A percentile compares a stretch with the other conserved stretches of the same genome.
Evolutionary conservation across 2,329 filamentous ascomycete genomes (phyloP).

Genomic region (Xylariaceae sp.): DNA sequence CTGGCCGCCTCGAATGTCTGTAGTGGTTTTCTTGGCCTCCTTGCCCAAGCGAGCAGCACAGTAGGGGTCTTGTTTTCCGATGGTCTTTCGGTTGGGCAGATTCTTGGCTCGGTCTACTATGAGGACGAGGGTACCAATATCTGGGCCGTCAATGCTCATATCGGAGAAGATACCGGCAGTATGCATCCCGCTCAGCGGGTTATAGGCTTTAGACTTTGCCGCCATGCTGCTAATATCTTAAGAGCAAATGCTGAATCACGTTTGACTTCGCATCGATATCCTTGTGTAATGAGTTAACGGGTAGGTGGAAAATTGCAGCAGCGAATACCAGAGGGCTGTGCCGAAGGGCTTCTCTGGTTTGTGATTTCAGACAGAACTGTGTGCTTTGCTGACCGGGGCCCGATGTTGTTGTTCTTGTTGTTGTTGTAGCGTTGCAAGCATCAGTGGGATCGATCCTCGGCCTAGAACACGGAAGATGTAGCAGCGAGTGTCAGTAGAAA

Average conservation of each 20-base stretch:
- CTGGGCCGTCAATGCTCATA: constrained; percentile 85
- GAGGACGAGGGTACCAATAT: constrained; percentile 87
- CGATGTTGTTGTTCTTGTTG: neutral
- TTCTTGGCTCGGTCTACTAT: constrained; percentile 96
- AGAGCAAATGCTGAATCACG: neutral
- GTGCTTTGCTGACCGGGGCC: neutral
- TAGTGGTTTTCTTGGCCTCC: constrained; percentile 94
- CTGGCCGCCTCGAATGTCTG: constrained; percentile 89
- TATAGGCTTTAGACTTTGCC: constrained; percentile 44
- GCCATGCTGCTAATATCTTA: constrained; percentile 38
- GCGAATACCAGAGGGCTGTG: neutral
- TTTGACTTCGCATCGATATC: constrained; percentile 6
- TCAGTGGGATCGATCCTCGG: neutral
- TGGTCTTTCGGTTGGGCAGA: constrained; percentile 90
- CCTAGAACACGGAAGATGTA: neutral
- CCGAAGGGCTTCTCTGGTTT: neutral
- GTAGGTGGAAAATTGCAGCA: neutral
- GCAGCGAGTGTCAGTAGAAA: constrained; percentile 2
- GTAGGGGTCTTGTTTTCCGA: constrained; percentile 98
- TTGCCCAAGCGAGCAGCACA: constrained; percentile 91
- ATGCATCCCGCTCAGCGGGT: constrained; percentile 61
- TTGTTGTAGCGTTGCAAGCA: constrained; percentile 5
- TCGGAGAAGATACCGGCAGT: constrained; percentile 92
- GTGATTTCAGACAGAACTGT: neutral
- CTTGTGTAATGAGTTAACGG: constrained; percentile 4